A percentile compares a stretch with the other conserved stretches of the same genome.
These are phyloP conservation scores for Fusarium paranaense DNA, from an alignment of 2,329 filamentous ascomycete species.

Conservation along the genomic window DNA sequence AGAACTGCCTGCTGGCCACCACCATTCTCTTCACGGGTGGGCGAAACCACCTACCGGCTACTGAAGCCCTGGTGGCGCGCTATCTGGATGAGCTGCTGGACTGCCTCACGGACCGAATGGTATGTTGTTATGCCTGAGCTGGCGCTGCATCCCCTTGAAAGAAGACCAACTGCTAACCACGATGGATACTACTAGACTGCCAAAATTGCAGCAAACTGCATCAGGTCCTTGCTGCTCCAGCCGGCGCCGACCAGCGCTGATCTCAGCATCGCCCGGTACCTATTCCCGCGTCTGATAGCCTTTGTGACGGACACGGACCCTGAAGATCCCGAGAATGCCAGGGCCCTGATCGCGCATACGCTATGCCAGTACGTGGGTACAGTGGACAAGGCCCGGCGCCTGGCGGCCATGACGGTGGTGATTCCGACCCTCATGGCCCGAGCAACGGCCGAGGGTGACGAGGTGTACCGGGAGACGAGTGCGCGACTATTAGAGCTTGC, in stretches of 20 bases:
- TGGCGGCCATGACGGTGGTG: constrained; percentile 78
- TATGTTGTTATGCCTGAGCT: constrained; percentile 56
- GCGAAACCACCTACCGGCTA: constrained; percentile 76
- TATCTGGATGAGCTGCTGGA: constrained; percentile 87
- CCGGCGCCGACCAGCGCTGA: constrained; percentile 72
- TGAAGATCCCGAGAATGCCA: constrained; percentile 84
- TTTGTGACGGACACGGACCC: constrained; percentile 78
- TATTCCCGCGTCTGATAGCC: constrained; percentile 79
- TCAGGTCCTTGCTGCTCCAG: constrained; percentile 83
- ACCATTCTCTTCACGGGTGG: constrained; percentile 91
- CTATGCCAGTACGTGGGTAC: constrained; percentile 77
- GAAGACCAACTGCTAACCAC: constrained; percentile 15
- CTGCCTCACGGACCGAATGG: constrained; percentile 82
- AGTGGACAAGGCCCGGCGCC: constrained; percentile 57
- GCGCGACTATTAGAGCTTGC: constrained; percentile 84
- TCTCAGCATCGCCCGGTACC: constrained; percentile 77
- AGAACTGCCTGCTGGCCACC: constrained; percentile 88
- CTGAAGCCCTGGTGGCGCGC: constrained; percentile 78
- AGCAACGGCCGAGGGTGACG: constrained; percentile 72
- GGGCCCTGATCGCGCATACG: constrained; percentile 77
- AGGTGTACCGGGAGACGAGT: constrained; percentile 78
- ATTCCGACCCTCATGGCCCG: constrained; percentile 81
- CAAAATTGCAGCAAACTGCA: constrained; percentile 90
- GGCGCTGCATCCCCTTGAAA: background rate
- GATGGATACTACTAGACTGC: constrained; percentile 68